Base-by-base conservation (phyloP, 2,329 filamentous ascomycete species). In the Penicillium verrucosum region DNA sequence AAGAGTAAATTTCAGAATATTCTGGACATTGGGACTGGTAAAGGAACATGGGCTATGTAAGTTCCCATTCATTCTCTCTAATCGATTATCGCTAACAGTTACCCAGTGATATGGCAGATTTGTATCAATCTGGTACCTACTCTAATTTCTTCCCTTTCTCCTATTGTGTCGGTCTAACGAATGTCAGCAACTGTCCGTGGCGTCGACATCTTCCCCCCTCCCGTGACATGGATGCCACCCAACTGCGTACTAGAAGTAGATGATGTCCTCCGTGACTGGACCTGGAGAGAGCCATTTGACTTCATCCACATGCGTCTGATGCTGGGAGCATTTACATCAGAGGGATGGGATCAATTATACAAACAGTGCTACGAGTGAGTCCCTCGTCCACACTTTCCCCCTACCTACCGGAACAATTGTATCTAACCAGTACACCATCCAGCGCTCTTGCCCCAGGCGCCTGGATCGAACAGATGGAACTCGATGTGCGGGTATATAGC, bases 211-310 rank as follows among this genome's bases (percentile, higher is more conserved):
- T 68, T 66, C 14, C 61, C 60, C 1, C 61, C 61, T 18, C 61
- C 61, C 0, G 52, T 56, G 11, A 45, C 51, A 7, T 69, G 64
- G 64, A 61, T 61, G 51, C 65, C 66, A 21, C 66, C 67, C 7
- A 69, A 69, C 52, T 67, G 61, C 40, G 16, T 61, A n/a, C 63
- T 69, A 43, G 66, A 68, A 44, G 62, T 69, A 18, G 62, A 68
- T 27, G 67, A 69, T 58, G 38, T 60, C 8, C 59, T 63, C 42
- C 59, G 57, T 10, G 50, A 60, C 1, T 68, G 66, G 66, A 65
- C 60, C 25, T 65, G 60, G 56, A 49, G 42, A 50, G 55, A 66
- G 9, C 53, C 61, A 11, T 68, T 68, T 32, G 65, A 67, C 34
- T 60, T 65, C 6, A 65, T 68, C 34, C 65, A 68, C 41, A 37